These are phyloP conservation scores for Pythium brassicae DNA, from an alignment of 352 stramenopile genomes.

Conservation along the genomic window DNA sequence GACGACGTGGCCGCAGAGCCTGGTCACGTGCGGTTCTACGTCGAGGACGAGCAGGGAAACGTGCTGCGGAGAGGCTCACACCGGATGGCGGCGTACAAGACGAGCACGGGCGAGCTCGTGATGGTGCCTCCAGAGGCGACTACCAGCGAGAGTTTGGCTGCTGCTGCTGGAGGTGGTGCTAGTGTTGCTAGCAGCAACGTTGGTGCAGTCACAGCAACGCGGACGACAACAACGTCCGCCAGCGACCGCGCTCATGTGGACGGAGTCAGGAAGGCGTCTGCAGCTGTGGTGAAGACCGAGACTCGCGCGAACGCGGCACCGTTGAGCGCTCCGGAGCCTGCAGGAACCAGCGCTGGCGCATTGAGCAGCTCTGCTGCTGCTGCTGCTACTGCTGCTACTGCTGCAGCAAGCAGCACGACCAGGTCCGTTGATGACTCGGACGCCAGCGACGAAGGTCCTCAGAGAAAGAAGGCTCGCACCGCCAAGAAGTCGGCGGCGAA, in stretches of 20 bases:
- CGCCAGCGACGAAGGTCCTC: background rate
- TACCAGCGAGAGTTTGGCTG: background rate
- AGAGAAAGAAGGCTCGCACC: background rate
- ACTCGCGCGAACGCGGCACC: background rate
- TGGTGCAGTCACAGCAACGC: too few species aligned
- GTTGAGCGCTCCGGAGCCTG: background rate
- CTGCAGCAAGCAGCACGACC: background rate
- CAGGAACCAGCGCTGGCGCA: background rate
- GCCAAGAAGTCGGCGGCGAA: background rate
- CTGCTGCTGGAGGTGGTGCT: background rate
- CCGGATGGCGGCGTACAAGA: conserved; percentile 22
- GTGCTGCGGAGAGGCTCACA: conserved; percentile 37
- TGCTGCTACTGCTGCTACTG: background rate
- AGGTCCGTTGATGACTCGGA: background rate
- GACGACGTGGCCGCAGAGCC: conserved; percentile 33
- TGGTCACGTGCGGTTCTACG: conserved; percentile 41
- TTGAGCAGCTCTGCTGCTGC: background rate
- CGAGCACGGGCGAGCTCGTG: conserved; percentile 11
- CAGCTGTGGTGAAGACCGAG: background rate
- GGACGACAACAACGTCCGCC: too few species aligned
- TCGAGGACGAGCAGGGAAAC: conserved; percentile 30
- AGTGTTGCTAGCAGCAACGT: too few species aligned
- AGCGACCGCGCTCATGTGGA: too few species aligned
- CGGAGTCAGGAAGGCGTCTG: background rate
- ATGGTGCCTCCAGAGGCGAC: conserved; percentile 5